These are phyloP conservation scores for Wickerhamiella parazyma DNA, from an alignment of 805 yeast species.

Conservation along the genomic window DNA sequence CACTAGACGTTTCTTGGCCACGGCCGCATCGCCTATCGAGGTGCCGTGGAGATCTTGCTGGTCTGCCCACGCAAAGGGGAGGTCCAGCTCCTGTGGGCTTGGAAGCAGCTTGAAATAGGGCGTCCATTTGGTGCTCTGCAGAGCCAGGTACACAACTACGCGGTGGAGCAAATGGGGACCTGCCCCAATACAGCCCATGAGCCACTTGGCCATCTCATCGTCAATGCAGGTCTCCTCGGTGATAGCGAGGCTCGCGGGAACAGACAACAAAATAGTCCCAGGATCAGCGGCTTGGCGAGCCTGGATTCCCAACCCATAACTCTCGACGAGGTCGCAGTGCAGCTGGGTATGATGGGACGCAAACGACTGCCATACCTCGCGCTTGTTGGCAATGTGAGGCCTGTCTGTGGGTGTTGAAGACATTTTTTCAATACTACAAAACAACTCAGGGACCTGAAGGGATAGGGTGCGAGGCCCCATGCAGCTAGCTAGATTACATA, in stretches of 20 bases:
- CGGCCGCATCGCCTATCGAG: conserved; percentile 20
- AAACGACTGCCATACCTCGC: conserved; percentile 3
- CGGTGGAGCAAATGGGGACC: conserved; percentile 14
- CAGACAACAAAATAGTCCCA: conserved; percentile 5
- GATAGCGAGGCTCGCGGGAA: conserved; percentile 13
- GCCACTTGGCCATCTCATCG: conserved; percentile 13
- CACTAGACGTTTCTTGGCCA: conserved; percentile 17
- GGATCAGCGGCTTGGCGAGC: neutral
- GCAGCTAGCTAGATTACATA: too few species aligned
- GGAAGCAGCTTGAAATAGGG: conserved; percentile 22
- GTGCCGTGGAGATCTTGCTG: conserved; percentile 19
- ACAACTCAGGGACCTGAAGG: too few species aligned
- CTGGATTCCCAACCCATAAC: conserved; percentile 9
- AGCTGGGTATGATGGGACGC: neutral
- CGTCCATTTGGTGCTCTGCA: conserved; percentile 11
- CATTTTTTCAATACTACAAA: too few species aligned
- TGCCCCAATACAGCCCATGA: conserved; percentile 1
- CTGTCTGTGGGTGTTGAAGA: neutral
- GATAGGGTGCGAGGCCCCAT: too few species aligned
- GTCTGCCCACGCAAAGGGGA: conserved; percentile 23
- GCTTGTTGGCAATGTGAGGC: neutral
- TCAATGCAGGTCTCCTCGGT: conserved; percentile 10
- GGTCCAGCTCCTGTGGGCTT: conserved; percentile 17
- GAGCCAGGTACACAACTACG: conserved; percentile 15
- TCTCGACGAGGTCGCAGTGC: conserved; percentile 4